Base-by-base conservation (phyloP, 257 asterid species). In the Eucommia ulmoides region DNA sequence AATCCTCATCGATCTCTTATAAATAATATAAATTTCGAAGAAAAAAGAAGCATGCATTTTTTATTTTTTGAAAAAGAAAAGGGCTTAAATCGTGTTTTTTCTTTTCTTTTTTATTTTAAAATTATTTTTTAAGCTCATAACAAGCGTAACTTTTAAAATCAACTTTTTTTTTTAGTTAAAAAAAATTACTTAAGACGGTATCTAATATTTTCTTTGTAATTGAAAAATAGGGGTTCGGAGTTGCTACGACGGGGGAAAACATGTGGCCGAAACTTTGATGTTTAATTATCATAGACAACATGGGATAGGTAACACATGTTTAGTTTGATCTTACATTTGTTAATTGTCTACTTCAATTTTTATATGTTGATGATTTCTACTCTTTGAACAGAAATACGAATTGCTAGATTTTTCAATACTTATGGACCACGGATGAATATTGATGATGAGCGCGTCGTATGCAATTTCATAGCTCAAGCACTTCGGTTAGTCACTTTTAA, bases 401-500 rank as follows among this genome's bases (percentile, higher is more conserved):
- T 88, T 70, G 97, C 97, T 35, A 69, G 96, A 68, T 82, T 88
- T 69, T 88, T 88, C 83, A 88, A 88, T 71, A 88, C 97, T 11
- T 88, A 88, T 45, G 97, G 97, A 12, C 97, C 97, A 33, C 91
- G 97, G 21, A 88, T 88, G 97, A 88, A 88, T 61, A 88, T 88
- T 44, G 97, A 88, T 57, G 97, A 88, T 59, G 97, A 95, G 20
- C 87, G 97, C n/a, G 97, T 88, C 11, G 97, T 88, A 61, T 84
- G 97, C 77, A 88, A 88, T 70, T 88, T 88, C 80, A 54, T 88
- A 53, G 97, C 97, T 67, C 97, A 88, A 65, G 97, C 97, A 23
- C 78, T 88, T 24, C 91, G 97, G 97, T 88, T 80, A 41, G 50
- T 24, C 23, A 22, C 10, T 24, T 21, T 26, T n/a, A n/a, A n/a